Evolutionary conservation across 73 alveolate genomes (phyloP).

Genomic region (Stentor coeruleus): DNA sequence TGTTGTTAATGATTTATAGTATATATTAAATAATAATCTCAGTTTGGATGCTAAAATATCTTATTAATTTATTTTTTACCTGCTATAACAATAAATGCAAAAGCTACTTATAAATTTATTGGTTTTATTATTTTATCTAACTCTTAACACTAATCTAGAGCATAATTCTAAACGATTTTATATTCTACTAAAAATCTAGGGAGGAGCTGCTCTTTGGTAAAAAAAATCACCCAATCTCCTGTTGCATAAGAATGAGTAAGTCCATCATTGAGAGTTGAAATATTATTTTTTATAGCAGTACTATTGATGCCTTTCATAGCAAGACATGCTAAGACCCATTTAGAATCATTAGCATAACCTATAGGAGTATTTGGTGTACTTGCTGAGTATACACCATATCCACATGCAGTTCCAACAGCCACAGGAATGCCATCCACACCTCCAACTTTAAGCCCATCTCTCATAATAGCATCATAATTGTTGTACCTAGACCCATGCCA

Average conservation of each 20-base stretch:
- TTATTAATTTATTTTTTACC: too few relatives aligned
- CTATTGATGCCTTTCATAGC: background rate
- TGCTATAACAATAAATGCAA: too few relatives aligned
- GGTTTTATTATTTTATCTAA: too few relatives aligned
- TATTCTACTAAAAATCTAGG: conserved; percentile 10
- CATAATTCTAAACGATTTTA: background rate
- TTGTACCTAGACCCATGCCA: conserved; percentile 6
- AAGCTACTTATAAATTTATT: too few relatives aligned
- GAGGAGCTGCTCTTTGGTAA: background rate
- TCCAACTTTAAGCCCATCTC: background rate
- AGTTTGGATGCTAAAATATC: too few relatives aligned
- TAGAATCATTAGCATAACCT: background rate
- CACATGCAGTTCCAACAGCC: background rate
- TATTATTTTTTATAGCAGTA: background rate
- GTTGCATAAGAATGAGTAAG: background rate
- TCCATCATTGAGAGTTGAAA: background rate
- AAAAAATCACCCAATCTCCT: background rate
- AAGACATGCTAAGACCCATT: background rate
- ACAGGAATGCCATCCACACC: background rate
- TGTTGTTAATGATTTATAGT: too few relatives aligned
- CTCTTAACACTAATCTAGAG: background rate
- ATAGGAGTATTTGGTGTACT: conserved; percentile 7
- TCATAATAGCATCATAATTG: conserved; percentile 4
- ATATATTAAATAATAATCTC: too few relatives aligned
- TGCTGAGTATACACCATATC: background rate